Base-by-base conservation (phyloP, 2,329 filamentous ascomycete species). In the Neopestalotiopsis clavispora region DNA sequence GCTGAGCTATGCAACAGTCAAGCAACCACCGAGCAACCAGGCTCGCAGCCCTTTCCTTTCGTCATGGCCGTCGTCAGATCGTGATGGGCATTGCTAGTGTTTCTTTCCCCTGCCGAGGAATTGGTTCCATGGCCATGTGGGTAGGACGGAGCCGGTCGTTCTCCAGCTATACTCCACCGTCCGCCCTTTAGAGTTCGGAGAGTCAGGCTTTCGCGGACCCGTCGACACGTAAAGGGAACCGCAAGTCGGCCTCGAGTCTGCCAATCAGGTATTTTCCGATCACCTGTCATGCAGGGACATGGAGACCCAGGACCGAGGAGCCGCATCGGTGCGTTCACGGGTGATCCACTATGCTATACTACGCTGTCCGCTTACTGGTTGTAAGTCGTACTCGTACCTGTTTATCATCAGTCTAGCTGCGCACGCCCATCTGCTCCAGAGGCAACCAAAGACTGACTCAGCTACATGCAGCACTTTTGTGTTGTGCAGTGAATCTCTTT, bases 271-370 rank as follows among this genome's bases (percentile, higher is more conserved):
- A 63, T 63, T 49, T 23, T 20, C 34, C 34, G 38, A 23, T 20
- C 17, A 42, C 9, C 32, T 63, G 61, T 30, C 61, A 63, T 49
- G 61, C 61, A 63, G 61, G 61, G 38, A 63, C 61, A 34, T 63
- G 61, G 61, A 45, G 61, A 45, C n/a, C 38, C 20, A 12, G 28
- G 56, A 58, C 23, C 12, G 28, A 61, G 28, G 17, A 34, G 58
- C 58, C 58, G 32, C 58, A 61, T 61, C 30, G 30, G 30, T n/a
- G 23, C 58, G 23, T 61, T 32, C 17, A 32, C 58, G 58, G 58
- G 30, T 30, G 23, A 61, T 32, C 58, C 58, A 61, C 58, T 4
- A 30, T 30, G 14, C 42, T n/a, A 49, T n/a, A 28, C 23, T 28
- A 28, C 23, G 23, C 42, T n/a, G 42, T 49, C n/a, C 42, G 42